Percentiles rank a stretch among this genome's conserved stretches.
phyloP scores from a whole-genome alignment of 768 basidiomycete genomes.

The Mycena chlorophos region DNA sequence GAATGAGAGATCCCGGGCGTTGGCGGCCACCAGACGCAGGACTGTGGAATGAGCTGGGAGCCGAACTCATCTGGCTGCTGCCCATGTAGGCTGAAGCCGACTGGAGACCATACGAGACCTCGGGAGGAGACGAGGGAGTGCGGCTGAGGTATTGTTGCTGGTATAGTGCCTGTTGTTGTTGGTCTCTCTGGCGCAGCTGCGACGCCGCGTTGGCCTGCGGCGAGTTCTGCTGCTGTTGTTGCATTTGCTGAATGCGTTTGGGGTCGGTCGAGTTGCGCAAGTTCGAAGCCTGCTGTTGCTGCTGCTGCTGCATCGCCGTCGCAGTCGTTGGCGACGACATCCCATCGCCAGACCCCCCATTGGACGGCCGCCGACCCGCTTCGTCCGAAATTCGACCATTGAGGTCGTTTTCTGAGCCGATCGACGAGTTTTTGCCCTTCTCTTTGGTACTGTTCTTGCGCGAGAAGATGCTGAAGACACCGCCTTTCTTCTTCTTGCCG shows the following conservation, averaged over 20 bases:
- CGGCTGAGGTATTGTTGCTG: not conserved
- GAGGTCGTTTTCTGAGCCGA: constrained; percentile 55
- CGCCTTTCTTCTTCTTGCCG: constrained; percentile 65
- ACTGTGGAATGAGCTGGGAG: constrained; percentile 34
- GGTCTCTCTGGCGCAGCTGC: constrained; percentile 23
- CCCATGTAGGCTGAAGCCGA: no score
- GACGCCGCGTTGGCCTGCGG: not conserved
- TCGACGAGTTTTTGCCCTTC: constrained; percentile 53
- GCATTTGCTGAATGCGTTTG: constrained; percentile 24
- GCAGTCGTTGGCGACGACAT: no score
- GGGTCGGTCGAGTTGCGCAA: constrained; percentile 31
- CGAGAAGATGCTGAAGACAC: constrained; percentile 78
- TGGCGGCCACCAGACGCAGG: constrained; percentile 55
- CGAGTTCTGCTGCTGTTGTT: constrained; percentile 17
- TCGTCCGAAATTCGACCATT: constrained; percentile 45
- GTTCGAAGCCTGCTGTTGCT: constrained; percentile 37
- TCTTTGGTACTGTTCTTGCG: constrained; percentile 74
- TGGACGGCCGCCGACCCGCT: no score
- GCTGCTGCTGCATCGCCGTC: constrained; percentile 62
- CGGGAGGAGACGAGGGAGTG: no score
- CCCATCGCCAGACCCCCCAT: no score
- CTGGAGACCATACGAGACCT: no score
- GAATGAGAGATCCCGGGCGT: constrained; percentile 77
- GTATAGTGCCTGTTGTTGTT: not conserved
- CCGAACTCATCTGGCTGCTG: no score